These are phyloP conservation scores for Citrus unshiu DNA, from an alignment of 345 rosid species.

Conservation along the genomic window DNA sequence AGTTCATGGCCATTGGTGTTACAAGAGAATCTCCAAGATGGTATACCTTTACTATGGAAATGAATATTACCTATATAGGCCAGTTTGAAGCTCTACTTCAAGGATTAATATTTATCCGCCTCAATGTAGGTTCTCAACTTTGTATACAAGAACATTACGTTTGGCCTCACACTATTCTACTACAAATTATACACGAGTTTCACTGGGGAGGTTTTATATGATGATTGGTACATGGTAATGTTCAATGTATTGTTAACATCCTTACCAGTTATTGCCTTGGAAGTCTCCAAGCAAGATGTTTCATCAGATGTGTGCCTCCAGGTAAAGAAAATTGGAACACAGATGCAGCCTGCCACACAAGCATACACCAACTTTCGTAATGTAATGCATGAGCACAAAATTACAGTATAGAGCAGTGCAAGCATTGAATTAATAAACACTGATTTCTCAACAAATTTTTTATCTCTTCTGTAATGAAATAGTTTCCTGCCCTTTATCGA, in stretches of 20 bases:
- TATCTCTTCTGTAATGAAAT: conserved; percentile 2
- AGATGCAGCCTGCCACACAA: neutral
- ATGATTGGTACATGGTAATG: conserved; percentile 64
- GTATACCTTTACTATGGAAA: conserved; percentile 17
- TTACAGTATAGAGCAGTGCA: neutral
- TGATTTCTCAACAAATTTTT: neutral
- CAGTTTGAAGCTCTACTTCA: neutral
- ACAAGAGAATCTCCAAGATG: conserved; percentile 76
- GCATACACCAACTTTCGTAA: neutral
- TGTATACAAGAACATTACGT: conserved; percentile 77
- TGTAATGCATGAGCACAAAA: neutral
- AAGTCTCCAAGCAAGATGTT: conserved; percentile 73
- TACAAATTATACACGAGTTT: conserved; percentile 62
- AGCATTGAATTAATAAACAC: too few relatives aligned
- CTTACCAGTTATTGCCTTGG: conserved; percentile 71
- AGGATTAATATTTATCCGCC: neutral
- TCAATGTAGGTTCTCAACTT: conserved; percentile 54
- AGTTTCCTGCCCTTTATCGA: conserved; percentile 80
- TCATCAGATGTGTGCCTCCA: conserved; percentile 59
- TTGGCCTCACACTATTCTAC: conserved; percentile 83
- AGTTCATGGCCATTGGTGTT: conserved; percentile 89
- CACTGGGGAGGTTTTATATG: conserved; percentile 64
- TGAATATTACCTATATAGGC: neutral
- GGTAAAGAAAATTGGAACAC: conserved; percentile 25
- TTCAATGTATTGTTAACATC: conserved; percentile 77